A percentile compares a stretch with the other conserved stretches of the same genome.
These are phyloP conservation scores for Sabuloglossum arenarium DNA, from an alignment of 495 filamentous ascomycete species.

Conservation along the genomic window DNA sequence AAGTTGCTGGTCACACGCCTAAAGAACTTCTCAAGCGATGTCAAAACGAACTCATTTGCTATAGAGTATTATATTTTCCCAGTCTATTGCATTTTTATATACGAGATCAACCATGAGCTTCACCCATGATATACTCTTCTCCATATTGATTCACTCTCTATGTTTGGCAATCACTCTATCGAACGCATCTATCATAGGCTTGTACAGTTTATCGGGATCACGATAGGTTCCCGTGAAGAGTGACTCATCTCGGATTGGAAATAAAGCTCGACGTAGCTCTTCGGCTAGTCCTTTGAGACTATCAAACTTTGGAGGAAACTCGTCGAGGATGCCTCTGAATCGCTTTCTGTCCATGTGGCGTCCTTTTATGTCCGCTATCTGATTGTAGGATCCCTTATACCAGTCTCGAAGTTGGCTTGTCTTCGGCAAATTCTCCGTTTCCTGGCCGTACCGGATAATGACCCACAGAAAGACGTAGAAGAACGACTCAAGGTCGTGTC, in stretches of 20 bases:
- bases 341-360: neutral
- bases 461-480: conserved; percentile 9
- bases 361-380: neutral
- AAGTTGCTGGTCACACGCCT: no score
- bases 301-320: neutral
- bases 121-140: no score
- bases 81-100: no score
- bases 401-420: neutral
- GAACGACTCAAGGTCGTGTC: conserved; percentile 10
- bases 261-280: neutral
- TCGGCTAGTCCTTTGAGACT: neutral
- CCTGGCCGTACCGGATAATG: neutral
- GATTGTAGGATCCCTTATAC: neutral
- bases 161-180: neutral
- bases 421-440: neutral
- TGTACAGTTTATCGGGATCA: neutral
- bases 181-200: conserved; percentile 1
- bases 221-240: neutral
- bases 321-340: neutral
- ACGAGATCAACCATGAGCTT: no score
- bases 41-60: no score
- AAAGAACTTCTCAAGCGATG: no score
- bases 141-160: no score
- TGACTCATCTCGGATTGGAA: neutral
- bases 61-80: no score